These are phyloP conservation scores for Metschnikowia kofuensis DNA, from an alignment of 805 yeast genomes.

Conservation along the genomic window DNA sequence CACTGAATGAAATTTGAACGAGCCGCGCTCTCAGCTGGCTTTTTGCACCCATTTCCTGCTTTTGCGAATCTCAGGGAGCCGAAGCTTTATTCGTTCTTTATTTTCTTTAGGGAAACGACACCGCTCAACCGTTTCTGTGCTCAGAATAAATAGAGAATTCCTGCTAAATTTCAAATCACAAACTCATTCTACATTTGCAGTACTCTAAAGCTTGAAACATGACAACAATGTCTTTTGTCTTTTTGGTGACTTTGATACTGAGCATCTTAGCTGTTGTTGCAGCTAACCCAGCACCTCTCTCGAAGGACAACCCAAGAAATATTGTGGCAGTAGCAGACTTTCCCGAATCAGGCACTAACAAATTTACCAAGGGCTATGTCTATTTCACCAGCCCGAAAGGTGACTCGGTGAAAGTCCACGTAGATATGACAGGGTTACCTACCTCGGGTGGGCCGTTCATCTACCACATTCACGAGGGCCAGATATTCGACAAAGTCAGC, in stretches of 20 bases:
- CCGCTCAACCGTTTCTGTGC: too few relatives aligned
- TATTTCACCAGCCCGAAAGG: slow-evolving; percentile 56
- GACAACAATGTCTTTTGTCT: not conserved
- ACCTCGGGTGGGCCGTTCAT: slow-evolving; percentile 62
- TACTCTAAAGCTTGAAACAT: not conserved
- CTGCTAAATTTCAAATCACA: too few relatives aligned
- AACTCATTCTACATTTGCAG: too few relatives aligned
- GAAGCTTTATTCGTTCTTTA: not conserved
- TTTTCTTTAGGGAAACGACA: too few relatives aligned
- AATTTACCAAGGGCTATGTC: slow-evolving; percentile 37
- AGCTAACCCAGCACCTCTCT: slow-evolving; percentile 50
- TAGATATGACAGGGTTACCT: slow-evolving; percentile 71
- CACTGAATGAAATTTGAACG: not conserved
- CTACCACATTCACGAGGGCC: slow-evolving; percentile 63
- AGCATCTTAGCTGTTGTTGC: not conserved
- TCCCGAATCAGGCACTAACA: slow-evolving; percentile 25
- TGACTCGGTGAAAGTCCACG: slow-evolving; percentile 60
- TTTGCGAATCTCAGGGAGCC: not conserved
- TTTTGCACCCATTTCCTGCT: slow-evolving; percentile 11
- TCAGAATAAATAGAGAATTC: too few relatives aligned
- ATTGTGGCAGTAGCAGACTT: slow-evolving; percentile 58
- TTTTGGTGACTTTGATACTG: slow-evolving; percentile 1
- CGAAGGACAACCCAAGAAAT: slow-evolving; percentile 47
- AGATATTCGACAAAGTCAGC: slow-evolving; percentile 46
- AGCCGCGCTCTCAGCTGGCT: not conserved